Evolutionary conservation across 257 asterid genomes (phyloP), one percentile per base, ranked within the genome.

Genomic region (Salvia rosmarinus): DNA sequence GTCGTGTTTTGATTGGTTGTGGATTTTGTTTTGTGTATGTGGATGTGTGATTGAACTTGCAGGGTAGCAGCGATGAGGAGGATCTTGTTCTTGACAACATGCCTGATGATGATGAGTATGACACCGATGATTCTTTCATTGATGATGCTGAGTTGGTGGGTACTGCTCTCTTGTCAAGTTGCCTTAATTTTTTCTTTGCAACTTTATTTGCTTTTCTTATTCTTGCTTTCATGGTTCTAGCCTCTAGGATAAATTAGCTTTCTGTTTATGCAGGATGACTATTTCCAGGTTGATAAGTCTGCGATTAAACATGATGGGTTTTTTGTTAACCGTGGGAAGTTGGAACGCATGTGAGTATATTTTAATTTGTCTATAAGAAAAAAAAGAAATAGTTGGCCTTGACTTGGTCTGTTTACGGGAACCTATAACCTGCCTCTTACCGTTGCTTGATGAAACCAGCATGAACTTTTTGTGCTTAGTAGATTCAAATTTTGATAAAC

Each of bases 91-190:
- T 84, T 5, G 91, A 92, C 74, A 88, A 88, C 46, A 75, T 79
- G 72, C 98, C 98, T 1, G 96, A 88, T 82, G 96, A 92, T 34
- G 98, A 92, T 70, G 98, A 92, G 73, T 92, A 92, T 61, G 98
- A 92, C 76, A 92, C 98, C 0, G 96, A 86, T 19, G 96, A 92
- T 79, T 92, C 98, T 30, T 92, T 92, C 78, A 89, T 92, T 51
- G 96, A 89, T 67, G 98, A 92, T 82, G 47, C 90, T 67, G 98
- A 92, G 83, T 81, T 92, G 95, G 98, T 89, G 63, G 49, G 96
- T 82, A 40, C 80, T 70, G 51, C 65, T 57, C 14, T 42, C 62
- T 42, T 9, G 52, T 44, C 28, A 52, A 9, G 19, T 71, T 47
- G 55, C 25, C 62, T 28, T 42, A 17, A 10, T 34, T 9, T 34